Evolutionary conservation across 1,139 yeast species (phyloP).

Genomic region (Zygoascus hellenicus): DNA sequence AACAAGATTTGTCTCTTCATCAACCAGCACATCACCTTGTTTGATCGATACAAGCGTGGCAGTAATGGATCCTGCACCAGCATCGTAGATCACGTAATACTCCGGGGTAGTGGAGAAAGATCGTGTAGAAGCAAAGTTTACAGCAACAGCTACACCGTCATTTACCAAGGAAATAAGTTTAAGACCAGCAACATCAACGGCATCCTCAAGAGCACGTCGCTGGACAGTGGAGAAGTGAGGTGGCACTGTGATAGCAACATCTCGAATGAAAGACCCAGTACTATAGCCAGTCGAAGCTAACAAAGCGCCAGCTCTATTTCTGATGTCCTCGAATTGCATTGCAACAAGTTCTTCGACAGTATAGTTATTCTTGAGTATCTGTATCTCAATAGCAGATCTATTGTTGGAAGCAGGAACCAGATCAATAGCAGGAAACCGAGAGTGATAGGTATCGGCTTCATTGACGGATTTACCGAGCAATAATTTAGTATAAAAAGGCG

Average conservation of each 20-base stretch:
- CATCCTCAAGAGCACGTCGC: conserved; percentile 66
- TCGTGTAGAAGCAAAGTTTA: conserved; percentile 59
- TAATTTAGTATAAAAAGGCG: conserved; percentile 62
- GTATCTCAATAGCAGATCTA: conserved; percentile 53
- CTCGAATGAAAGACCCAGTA: conserved; percentile 41
- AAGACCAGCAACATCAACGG: conserved; percentile 66
- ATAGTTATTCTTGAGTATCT: conserved; percentile 41
- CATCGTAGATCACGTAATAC: conserved; percentile 73
- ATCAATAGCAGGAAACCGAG: conserved; percentile 58
- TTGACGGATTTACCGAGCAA: conserved; percentile 61
- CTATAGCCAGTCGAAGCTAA: conserved; percentile 31
- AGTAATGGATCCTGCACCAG: conserved; percentile 89
- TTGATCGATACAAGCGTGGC: conserved; percentile 72
- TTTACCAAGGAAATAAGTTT: conserved; percentile 65
- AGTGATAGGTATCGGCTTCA: conserved; percentile 49
- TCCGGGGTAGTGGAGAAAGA: conserved; percentile 41
- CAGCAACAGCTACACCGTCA: conserved; percentile 88
- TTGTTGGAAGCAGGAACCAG: conserved; percentile 43
- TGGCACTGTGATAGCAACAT: conserved; percentile 73
- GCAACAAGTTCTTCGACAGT: conserved; percentile 79
- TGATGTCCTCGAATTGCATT: conserved; percentile 69
- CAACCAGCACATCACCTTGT: conserved; percentile 40
- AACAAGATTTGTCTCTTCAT: conserved; percentile 26
- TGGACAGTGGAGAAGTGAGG: conserved; percentile 60
- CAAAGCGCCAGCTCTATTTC: conserved; percentile 54